phyloP scores from a whole-genome alignment of 352 stramenopile species.

The Phytophthora hibernalis region DNA sequence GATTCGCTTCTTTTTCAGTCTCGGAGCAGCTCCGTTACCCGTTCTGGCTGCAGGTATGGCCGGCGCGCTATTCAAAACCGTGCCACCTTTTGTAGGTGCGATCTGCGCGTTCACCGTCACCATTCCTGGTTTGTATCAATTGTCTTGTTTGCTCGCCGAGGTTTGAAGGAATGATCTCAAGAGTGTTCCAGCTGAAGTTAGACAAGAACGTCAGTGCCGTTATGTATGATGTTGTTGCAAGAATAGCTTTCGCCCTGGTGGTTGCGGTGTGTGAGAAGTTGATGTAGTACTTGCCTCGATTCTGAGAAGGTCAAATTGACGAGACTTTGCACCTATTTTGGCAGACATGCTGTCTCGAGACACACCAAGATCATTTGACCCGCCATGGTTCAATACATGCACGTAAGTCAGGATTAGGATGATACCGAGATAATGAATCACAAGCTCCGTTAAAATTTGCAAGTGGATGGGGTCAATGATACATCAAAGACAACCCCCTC shows the following conservation, averaged over 20 bases:
- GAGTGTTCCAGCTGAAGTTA: constrained; percentile 4
- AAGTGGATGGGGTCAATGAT: no score
- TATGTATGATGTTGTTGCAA: background rate
- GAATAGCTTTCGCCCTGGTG: constrained; percentile 6
- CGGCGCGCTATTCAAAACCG: background rate
- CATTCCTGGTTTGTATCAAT: constrained; percentile 1
- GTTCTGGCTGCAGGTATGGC: constrained; percentile 2
- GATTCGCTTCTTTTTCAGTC: constrained; percentile 36
- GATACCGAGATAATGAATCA: no score
- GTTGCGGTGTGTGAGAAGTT: background rate
- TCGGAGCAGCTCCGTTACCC: background rate
- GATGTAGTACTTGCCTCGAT: background rate
- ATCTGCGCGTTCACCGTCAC: constrained; percentile 18
- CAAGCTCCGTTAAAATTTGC: no score
- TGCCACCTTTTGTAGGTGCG: constrained; percentile 19
- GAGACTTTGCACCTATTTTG: no score
- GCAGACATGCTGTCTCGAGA: no score
- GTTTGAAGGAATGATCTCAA: constrained; percentile 4
- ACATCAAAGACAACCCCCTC: no score
- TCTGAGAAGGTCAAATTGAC: background rate
- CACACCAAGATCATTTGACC: no score
- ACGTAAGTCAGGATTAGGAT: no score
- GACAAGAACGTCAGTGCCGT: constrained; percentile 11
- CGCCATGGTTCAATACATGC: no score
- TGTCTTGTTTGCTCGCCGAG: background rate